Percentiles rank a stretch among this genome's conserved stretches.
Conservation (phyloP, 2,329 filamentous ascomycete species). For the Trichoderma sp. region DNA sequence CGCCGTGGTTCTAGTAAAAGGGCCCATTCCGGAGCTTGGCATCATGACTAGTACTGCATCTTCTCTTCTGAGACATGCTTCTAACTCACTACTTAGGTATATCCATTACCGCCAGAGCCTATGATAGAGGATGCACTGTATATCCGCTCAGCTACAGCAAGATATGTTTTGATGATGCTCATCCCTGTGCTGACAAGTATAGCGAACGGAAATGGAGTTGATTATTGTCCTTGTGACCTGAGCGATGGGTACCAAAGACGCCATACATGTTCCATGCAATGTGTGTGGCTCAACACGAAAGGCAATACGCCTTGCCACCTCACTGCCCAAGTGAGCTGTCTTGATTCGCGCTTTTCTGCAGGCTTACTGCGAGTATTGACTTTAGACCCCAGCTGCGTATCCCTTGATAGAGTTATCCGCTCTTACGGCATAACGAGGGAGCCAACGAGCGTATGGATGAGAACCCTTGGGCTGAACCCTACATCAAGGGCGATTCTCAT, state of each 20-base stretch:
- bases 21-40: background rate
- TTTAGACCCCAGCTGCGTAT: background rate
- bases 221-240: too few species aligned
- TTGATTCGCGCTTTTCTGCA: background rate
- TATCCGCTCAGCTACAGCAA: too few species aligned
- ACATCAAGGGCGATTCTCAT: background rate
- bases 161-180: too few species aligned
- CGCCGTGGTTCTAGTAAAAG: background rate
- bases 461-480: background rate
- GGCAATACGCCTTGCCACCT: background rate
- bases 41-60: background rate
- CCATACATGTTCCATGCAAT: background rate
- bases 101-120: background rate
- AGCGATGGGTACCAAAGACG: too few species aligned
- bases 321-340: background rate
- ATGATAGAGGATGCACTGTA: background rate
- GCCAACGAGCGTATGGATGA: background rate
- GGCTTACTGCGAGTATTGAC: background rate
- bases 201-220: too few species aligned
- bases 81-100: background rate
- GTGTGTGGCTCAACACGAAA: background rate
- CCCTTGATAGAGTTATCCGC: constrained; percentile 4
- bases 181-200: too few species aligned
- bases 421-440: background rate
- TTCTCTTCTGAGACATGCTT: background rate